Evolutionary conservation across 805 yeast genomes (phyloP).

Genomic region (Lipomyces sp.): DNA sequence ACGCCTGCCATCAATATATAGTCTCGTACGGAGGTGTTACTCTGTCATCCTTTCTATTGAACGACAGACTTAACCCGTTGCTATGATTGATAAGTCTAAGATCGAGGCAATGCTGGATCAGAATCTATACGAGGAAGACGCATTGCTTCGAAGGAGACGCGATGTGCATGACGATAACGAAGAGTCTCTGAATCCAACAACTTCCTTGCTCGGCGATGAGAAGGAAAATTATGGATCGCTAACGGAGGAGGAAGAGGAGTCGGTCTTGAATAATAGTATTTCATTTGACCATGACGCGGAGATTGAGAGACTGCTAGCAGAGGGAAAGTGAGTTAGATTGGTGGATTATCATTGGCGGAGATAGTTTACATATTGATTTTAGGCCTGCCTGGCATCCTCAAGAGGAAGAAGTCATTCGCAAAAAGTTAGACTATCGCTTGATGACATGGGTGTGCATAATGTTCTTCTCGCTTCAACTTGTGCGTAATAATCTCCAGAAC

Average conservation of each 20-base stretch:
- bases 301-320: neutral
- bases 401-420: conserved; percentile 55
- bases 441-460: conserved; percentile 59
- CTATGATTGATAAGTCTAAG: neutral
- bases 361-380: neutral
- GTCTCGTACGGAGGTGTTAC: neutral
- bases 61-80: neutral
- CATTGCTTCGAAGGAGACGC: neutral
- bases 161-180: neutral
- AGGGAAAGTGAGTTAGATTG: neutral
- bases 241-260: neutral
- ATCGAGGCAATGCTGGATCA: neutral
- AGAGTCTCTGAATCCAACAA: neutral
- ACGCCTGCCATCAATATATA: neutral
- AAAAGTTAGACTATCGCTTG: conserved; percentile 60
- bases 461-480: conserved; percentile 62
- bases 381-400: conserved; percentile 52
- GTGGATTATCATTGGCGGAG: neutral
- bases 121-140: neutral
- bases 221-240: neutral
- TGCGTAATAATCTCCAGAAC: conserved; percentile 59
- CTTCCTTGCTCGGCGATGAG: neutral
- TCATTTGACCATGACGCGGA: neutral
- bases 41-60: neutral
- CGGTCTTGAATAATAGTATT: neutral